Conservation (phyloP, 352 stramenopile species). For the Thraustochytrium striatum region DNA sequence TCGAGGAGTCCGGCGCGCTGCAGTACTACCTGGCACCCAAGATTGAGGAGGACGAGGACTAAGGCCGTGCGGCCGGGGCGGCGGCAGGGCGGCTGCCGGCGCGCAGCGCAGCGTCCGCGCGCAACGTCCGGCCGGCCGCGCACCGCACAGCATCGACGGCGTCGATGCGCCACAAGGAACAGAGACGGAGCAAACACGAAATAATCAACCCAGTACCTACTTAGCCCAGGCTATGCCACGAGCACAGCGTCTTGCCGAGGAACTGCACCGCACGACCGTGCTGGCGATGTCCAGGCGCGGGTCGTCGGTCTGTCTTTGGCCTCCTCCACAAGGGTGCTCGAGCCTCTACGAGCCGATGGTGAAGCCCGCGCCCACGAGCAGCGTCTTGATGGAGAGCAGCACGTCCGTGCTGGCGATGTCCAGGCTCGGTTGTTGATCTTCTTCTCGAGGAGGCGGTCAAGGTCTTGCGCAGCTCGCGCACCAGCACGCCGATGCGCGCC, state of each 20-base stretch:
- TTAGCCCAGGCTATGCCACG: too few species aligned
- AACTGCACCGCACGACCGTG: slow-evolving; percentile 71
- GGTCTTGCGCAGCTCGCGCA: slow-evolving; percentile 85
- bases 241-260: slow-evolving; percentile 67
- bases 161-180: too few species aligned
- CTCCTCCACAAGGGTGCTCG: too few species aligned
- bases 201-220: too few species aligned
- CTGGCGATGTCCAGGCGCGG: slow-evolving; percentile 79
- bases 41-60: slow-evolving; percentile 91
- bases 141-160: too few species aligned
- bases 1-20: slow-evolving; percentile 93
- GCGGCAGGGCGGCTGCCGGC: too few species aligned
- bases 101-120: too few species aligned
- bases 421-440: slow-evolving; percentile 88
- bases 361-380: slow-evolving; percentile 61
- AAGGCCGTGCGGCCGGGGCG: slow-evolving; percentile 15
- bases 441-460: slow-evolving; percentile 83
- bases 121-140: too few species aligned
- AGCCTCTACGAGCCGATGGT: background rate
- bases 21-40: slow-evolving; percentile 99
- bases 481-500: slow-evolving; percentile 87
- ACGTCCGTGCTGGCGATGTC: slow-evolving; percentile 79
- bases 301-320: slow-evolving; percentile 88
- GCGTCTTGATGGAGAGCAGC: slow-evolving; percentile 68
- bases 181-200: too few species aligned